These are phyloP conservation scores for Trichosporon sp. DNA, from an alignment of 1,284 basidiomycete genomes.

Conservation along the genomic window DNA sequence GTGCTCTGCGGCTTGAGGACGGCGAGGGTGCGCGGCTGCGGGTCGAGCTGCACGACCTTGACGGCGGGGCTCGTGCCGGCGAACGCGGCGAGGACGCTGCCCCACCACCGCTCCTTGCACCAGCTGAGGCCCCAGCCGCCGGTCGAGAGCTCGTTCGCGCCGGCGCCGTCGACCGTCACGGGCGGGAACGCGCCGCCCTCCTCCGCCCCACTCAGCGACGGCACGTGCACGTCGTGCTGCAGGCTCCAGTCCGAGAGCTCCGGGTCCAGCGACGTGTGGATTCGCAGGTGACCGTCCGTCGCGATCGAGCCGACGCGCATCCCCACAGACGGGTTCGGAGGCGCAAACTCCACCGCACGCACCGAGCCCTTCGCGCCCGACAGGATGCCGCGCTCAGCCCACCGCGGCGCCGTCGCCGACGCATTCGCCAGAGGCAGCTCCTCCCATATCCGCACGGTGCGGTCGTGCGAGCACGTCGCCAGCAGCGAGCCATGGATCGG, in stretches of 20 bases:
- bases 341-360: slow-evolving; percentile 76
- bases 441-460: slow-evolving; percentile 86
- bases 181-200: slow-evolving; percentile 15
- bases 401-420: slow-evolving; percentile 38
- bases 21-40: slow-evolving; percentile 44
- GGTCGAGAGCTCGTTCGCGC: slow-evolving; percentile 56
- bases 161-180: slow-evolving; percentile 5
- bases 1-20: slow-evolving; percentile 34
- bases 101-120: slow-evolving; percentile 93
- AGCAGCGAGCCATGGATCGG: slow-evolving; percentile 81
- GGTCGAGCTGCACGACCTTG: slow-evolving; percentile 57
- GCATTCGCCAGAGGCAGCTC: slow-evolving; percentile 46
- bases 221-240: slow-evolving; percentile 71
- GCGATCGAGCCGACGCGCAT: slow-evolving; percentile 80
- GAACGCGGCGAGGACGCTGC: slow-evolving; percentile 72
- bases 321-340: slow-evolving; percentile 66
- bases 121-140: slow-evolving; percentile 89
- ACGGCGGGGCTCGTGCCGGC: slow-evolving; percentile 67
- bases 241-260: slow-evolving; percentile 74
- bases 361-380: slow-evolving; percentile 79
- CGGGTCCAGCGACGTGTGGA: slow-evolving; percentile 86
- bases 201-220: slow-evolving; percentile 46
- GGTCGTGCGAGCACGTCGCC: slow-evolving; percentile 78
- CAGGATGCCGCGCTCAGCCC: slow-evolving; percentile 70
- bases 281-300: slow-evolving; percentile 74